A percentile compares a stretch with the other conserved stretches of the same genome.
Evolutionary conservation across 768 basidiomycete genomes (phyloP).

Genomic region (Atractiella rhizophila): DNA sequence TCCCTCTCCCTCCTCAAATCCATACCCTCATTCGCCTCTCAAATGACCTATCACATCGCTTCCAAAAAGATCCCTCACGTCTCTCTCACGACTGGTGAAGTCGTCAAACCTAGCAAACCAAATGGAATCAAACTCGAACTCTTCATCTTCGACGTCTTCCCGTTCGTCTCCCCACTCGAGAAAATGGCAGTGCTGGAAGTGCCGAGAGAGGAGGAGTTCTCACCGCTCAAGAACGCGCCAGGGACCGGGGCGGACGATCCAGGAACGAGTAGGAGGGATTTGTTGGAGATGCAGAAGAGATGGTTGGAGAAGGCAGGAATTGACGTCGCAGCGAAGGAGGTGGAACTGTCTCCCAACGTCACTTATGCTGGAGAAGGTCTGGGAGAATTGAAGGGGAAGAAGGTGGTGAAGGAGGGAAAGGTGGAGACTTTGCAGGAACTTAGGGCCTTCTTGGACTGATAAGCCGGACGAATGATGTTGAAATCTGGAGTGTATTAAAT

Average conservation of each 20-base stretch:
- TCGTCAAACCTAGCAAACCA: constrained; percentile 57
- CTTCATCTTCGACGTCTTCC: constrained; percentile 98
- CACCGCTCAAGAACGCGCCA: constrained; percentile 89
- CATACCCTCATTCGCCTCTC: constrained; percentile 54
- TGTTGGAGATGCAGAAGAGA: constrained; percentile 60
- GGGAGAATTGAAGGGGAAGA: constrained; percentile 2
- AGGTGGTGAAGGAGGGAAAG: neutral
- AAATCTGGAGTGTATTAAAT: too few species aligned
- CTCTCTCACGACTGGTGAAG: constrained; percentile 39
- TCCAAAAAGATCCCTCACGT: constrained; percentile 84
- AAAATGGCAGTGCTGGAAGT: constrained; percentile 71
- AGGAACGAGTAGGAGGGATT: constrained; percentile 64
- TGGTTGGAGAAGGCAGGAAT: constrained; percentile 31
- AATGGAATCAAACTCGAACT: constrained; percentile 98
- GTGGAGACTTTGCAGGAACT: constrained; percentile 1
- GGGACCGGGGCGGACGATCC: constrained; percentile 75
- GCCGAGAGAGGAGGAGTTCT: constrained; percentile 67
- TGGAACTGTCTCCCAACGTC: constrained; percentile 70
- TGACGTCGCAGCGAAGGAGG: constrained; percentile 47
- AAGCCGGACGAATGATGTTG: too few species aligned
- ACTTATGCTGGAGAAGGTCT: constrained; percentile 66
- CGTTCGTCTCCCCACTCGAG: constrained; percentile 33
- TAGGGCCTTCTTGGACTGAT: neutral
- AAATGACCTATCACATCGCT: constrained; percentile 91
- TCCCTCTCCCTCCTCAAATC: constrained; percentile 55